Percentiles rank a stretch among this genome's conserved stretches.
Evolutionary conservation across 306 rosid genomes (phyloP).

Genomic region (Ceratonia siliqua): DNA sequence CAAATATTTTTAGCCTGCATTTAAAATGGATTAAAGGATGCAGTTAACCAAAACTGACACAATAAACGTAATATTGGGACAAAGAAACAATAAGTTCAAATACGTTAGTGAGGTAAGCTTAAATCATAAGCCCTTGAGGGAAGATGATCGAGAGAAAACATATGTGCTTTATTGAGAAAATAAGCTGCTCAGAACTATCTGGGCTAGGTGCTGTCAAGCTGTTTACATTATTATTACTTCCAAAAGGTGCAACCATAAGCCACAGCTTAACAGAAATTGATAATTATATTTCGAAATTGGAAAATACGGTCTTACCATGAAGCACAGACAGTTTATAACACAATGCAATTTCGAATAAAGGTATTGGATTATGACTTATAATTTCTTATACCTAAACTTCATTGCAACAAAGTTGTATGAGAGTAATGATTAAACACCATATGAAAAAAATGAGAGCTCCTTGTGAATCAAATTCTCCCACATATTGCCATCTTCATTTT

Average conservation of each 20-base stretch:
- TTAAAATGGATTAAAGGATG: slow-evolving; percentile 23
- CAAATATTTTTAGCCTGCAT: slow-evolving; percentile 90
- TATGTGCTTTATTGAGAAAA: neutral
- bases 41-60: slow-evolving; percentile 28
- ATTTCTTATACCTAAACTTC: neutral
- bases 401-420: neutral
- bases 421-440: neutral
- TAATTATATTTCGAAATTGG: neutral
- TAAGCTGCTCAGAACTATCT: neutral
- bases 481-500: neutral
- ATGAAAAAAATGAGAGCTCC: neutral
- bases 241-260: neutral
- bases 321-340: neutral
- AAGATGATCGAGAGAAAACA: no score
- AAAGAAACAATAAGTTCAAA: neutral
- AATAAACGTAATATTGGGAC: neutral
- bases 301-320: no score
- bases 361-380: neutral
- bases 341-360: neutral
- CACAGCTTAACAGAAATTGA: neutral
- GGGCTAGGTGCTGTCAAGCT: neutral
- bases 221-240: slow-evolving; percentile 4
- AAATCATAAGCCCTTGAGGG: no score
- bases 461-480: neutral
- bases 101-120: neutral